These are phyloP conservation scores for Dendrocalamus latiflorus DNA, from an alignment of 202 grass and related monocot genomes.

Conservation along the genomic window DNA sequence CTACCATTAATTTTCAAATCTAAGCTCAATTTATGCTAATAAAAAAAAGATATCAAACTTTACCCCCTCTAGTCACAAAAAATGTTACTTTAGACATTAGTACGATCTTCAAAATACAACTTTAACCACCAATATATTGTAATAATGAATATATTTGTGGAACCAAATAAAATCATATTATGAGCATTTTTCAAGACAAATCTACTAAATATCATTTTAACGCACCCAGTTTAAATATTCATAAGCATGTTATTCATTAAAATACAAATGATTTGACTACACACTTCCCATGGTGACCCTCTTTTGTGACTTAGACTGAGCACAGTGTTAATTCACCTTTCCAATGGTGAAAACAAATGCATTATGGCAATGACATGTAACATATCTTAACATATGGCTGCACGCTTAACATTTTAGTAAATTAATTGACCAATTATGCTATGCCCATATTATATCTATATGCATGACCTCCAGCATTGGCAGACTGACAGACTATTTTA, in stretches of 20 bases:
- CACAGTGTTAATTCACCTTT: not conserved
- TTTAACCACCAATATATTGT: not conserved
- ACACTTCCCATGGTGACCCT: not conserved
- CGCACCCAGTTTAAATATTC: not conserved
- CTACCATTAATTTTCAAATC: not conserved
- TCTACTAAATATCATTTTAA: not conserved
- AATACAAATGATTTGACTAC: not conserved
- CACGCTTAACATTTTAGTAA: not conserved
- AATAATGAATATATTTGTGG: not conserved
- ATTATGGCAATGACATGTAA: not conserved
- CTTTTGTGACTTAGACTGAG: not conserved
- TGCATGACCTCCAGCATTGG: not conserved
- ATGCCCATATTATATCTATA: not conserved
- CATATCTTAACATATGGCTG: not conserved
- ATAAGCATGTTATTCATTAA: not conserved
- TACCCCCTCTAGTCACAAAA: not conserved
- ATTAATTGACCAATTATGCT: not conserved
- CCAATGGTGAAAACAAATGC: not conserved
- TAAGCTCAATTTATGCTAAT: not conserved
- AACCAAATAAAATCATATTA: not conserved
- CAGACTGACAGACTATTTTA: not conserved
- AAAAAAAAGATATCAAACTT: not conserved
- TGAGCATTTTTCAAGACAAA: not conserved
- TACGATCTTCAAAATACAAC: not conserved
- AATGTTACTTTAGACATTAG: not conserved